Percentiles rank a stretch among this genome's conserved stretches.
Conservation (phyloP, 176 grass and related monocot species). For the Oropetium thomaeum region DNA sequence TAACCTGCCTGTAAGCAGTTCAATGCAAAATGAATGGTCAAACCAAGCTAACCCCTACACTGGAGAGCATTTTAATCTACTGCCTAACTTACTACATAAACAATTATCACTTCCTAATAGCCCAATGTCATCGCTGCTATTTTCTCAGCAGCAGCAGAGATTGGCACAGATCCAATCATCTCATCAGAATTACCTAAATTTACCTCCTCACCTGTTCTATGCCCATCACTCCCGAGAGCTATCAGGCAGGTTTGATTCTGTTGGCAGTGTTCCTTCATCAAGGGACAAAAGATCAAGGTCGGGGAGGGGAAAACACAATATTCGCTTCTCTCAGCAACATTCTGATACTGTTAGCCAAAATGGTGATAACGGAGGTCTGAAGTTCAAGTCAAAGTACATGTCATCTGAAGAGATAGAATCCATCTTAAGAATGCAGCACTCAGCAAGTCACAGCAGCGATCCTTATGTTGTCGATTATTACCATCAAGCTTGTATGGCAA, state of each 20-base stretch:
- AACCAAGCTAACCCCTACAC: slow-evolving; percentile 48
- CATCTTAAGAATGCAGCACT: slow-evolving; percentile 94
- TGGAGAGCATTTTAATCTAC: slow-evolving; percentile 52
- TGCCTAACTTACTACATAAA: slow-evolving; percentile 60
- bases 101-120: slow-evolving; percentile 74
- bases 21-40: slow-evolving; percentile 47
- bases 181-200: slow-evolving; percentile 51
- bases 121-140: slow-evolving; percentile 54
- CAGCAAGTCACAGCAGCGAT: slow-evolving; percentile 86
- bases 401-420: slow-evolving; percentile 96
- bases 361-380: slow-evolving; percentile 55
- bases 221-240: slow-evolving; percentile 46
- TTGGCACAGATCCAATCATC: slow-evolving; percentile 62
- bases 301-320: slow-evolving; percentile 76
- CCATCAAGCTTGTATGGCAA: slow-evolving; percentile 95
- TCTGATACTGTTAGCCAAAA: slow-evolving; percentile 69
- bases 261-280: slow-evolving; percentile 43
- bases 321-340: slow-evolving; percentile 48
- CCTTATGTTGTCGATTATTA: slow-evolving; percentile 97
- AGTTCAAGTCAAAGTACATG: slow-evolving; percentile 93
- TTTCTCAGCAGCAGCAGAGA: slow-evolving; percentile 75
- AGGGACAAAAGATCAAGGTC: slow-evolving; percentile 70
- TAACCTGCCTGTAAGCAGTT: slow-evolving; percentile 44
- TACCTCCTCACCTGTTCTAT: slow-evolving; percentile 52
- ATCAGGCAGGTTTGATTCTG: slow-evolving; percentile 51